phyloP scores from a whole-genome alignment of 805 yeast species.

The Cyberlindnera mycetangii region DNA sequence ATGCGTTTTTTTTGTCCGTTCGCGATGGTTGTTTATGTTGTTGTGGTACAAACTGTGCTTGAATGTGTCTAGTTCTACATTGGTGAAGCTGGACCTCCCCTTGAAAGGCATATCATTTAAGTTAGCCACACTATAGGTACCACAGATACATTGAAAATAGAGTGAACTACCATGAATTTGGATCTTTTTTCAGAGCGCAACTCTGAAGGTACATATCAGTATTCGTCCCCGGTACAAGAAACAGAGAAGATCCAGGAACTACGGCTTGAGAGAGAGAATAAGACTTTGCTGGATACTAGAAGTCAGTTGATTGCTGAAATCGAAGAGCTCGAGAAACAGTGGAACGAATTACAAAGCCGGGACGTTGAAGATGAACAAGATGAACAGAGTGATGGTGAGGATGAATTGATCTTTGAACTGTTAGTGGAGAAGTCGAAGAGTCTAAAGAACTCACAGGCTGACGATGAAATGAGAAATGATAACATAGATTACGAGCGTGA shows the following conservation, averaged over 20 bases:
- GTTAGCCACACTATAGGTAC: background rate
- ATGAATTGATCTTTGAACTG: conserved; percentile 14
- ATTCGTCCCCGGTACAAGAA: conserved; percentile 23
- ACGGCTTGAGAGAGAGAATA: conserved; percentile 16
- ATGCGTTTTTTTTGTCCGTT: conserved; percentile 1
- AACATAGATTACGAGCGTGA: conserved; percentile 8
- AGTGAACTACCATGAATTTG: background rate
- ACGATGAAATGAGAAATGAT: conserved; percentile 5
- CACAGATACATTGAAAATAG: background rate
- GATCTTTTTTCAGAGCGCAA: conserved; percentile 19
- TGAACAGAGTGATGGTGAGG: conserved; percentile 5
- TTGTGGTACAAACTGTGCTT: too few species aligned
- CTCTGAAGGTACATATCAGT: conserved; percentile 5
- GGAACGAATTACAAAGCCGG: conserved; percentile 19
- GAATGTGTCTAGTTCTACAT: too few species aligned
- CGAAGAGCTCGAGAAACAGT: conserved; percentile 16
- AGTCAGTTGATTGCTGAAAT: conserved; percentile 18
- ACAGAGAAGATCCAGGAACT: conserved; percentile 13
- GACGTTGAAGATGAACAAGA: conserved; percentile 13
- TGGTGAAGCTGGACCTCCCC: too few species aligned
- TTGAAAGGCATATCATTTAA: background rate
- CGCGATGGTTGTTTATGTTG: conserved; percentile 3
- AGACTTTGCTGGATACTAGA: conserved; percentile 12
- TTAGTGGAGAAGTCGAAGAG: conserved; percentile 7
- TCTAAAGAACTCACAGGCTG: background rate